Conservation (phyloP, 768 basidiomycete genomes). For the Candolleomyces aberdarensis region DNA sequence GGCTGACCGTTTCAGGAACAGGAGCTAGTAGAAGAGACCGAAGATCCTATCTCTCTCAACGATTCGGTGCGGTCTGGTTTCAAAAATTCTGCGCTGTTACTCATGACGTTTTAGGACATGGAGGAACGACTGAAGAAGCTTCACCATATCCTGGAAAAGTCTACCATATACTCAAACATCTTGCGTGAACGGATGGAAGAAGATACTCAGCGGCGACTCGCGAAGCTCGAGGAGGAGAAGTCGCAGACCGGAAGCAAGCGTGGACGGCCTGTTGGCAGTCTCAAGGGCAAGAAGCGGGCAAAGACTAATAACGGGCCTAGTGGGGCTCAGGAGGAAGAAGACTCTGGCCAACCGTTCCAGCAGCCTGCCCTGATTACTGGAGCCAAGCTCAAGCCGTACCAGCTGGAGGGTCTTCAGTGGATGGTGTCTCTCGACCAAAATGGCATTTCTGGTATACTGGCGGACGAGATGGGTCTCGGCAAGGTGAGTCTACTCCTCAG, state of each 20-base stretch:
- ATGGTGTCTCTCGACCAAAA: constrained; percentile 87
- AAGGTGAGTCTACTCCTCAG: constrained; percentile 44
- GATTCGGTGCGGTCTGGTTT: constrained; percentile 6
- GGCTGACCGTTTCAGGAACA: neutral
- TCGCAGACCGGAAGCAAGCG: constrained; percentile 25
- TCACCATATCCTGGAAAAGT: constrained; percentile 70
- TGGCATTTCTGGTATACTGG: constrained; percentile 78
- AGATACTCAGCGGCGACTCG: constrained; percentile 34
- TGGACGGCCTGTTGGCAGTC: constrained; percentile 9
- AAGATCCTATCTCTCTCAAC: constrained; percentile 5
- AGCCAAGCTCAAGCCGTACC: constrained; percentile 82
- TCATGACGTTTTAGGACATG: constrained; percentile 38
- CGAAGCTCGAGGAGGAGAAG: constrained; percentile 19
- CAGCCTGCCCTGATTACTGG: constrained; percentile 85
- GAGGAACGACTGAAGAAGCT: constrained; percentile 50
- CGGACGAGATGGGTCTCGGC: constrained; percentile 95
- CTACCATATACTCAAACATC: constrained; percentile 68
- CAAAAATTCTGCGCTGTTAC: neutral
- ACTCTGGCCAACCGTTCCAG: constrained; percentile 42
- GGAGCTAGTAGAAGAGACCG: neutral
- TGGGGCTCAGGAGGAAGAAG: constrained; percentile 14
- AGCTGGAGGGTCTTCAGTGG: constrained; percentile 94
- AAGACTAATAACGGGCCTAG: constrained; percentile 23
- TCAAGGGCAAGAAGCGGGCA: constrained; percentile 21
- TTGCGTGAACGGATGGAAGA: constrained; percentile 76